Conservation (phyloP, 2,329 filamentous ascomycete genomes). For the Botrytis porri region DNA sequence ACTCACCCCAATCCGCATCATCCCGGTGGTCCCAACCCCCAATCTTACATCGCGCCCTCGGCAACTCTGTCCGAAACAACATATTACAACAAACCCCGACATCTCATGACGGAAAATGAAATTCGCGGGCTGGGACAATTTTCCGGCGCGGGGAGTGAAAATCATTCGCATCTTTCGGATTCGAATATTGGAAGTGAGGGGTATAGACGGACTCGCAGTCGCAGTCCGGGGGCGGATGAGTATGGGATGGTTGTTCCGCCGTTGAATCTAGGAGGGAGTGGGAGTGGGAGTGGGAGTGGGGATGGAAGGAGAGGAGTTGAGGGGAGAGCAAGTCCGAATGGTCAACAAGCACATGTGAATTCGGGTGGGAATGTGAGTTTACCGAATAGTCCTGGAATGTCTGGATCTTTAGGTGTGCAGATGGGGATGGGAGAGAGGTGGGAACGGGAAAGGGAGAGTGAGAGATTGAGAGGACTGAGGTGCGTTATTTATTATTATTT, state of each 20-base stretch:
- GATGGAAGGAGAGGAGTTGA: neutral
- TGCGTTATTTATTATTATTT: neutral
- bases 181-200: neutral
- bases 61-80: constrained; percentile 5
- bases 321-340: neutral
- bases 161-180: neutral
- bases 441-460: neutral
- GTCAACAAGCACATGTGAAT: neutral
- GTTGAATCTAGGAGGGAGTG: neutral
- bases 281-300: neutral
- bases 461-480: neutral
- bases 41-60: neutral
- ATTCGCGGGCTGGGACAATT: neutral
- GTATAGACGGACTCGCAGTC: neutral
- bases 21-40: neutral
- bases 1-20: neutral
- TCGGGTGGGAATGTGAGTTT: neutral
- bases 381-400: neutral
- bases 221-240: neutral
- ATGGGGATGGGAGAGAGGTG: neutral
- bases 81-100: neutral
- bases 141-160: neutral
- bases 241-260: neutral
- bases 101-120: constrained; percentile 3
- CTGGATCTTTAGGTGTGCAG: neutral